Conservation (phyloP, 2,329 filamentous ascomycete species). For the Thielaviopsis euricoi region DNA sequence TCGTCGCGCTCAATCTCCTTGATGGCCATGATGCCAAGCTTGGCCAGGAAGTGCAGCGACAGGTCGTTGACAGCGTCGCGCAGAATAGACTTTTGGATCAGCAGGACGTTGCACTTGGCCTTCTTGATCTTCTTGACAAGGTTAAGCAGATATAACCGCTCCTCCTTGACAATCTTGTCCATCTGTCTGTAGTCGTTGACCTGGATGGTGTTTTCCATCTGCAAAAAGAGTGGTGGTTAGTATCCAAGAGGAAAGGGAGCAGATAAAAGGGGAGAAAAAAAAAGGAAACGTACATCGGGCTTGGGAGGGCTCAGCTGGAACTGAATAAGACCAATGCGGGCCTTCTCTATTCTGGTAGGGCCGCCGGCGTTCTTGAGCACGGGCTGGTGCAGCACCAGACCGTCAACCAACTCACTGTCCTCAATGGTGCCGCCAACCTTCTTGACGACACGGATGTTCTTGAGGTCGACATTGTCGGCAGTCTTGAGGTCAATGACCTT, state of each 20-base stretch:
- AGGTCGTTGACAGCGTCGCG: slow-evolving; percentile 96
- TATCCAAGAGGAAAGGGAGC: too few species aligned
- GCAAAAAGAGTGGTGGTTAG: slow-evolving; percentile 6
- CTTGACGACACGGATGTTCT: slow-evolving; percentile 93
- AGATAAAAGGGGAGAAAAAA: neutral
- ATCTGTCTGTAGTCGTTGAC: slow-evolving; percentile 99
- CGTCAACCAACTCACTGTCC: slow-evolving; percentile 93
- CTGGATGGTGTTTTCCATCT: slow-evolving; percentile 99
- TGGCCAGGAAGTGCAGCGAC: slow-evolving; percentile 91
- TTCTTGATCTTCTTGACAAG: slow-evolving; percentile 99
- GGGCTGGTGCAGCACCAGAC: slow-evolving; percentile 77
- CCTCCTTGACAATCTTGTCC: slow-evolving; percentile 99
- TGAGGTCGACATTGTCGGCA: slow-evolving; percentile 89
- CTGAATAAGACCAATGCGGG: slow-evolving; percentile 88
- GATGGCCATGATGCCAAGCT: slow-evolving; percentile 85
- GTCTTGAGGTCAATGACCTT: slow-evolving; percentile 93
- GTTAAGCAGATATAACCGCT: slow-evolving; percentile 93
- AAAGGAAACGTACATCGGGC: slow-evolving; percentile 53
- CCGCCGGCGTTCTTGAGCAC: slow-evolving; percentile 90
- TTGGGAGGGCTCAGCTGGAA: slow-evolving; percentile 98
- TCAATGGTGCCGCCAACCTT: slow-evolving; percentile 97
- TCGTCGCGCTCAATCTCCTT: slow-evolving; percentile 99
- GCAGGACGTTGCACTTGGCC: slow-evolving; percentile 95
- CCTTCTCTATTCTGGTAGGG: slow-evolving; percentile 89
- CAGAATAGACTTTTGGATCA: slow-evolving; percentile 97